Evolutionary conservation across 352 stramenopile species (phyloP).

Genomic region (Phytophthora chlamydospora): DNA sequence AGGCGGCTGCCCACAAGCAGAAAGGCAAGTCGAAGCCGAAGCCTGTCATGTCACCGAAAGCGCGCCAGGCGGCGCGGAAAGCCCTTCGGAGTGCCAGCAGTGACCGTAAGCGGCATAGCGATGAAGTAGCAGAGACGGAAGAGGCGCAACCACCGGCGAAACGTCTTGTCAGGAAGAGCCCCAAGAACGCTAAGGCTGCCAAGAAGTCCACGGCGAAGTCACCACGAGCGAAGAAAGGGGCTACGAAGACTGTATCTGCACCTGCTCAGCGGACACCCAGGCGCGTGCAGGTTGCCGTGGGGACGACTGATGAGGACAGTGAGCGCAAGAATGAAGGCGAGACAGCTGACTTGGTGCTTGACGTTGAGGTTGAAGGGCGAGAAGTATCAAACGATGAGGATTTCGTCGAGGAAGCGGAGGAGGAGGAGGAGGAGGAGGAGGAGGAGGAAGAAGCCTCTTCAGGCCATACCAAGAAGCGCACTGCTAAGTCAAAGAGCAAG

Average conservation of each 20-base stretch:
- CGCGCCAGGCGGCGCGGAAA: slow-evolving; percentile 19
- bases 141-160: slow-evolving; percentile 9
- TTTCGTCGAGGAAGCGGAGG: not conserved
- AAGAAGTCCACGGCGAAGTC: slow-evolving; percentile 22
- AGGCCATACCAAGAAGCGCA: slow-evolving; percentile 10
- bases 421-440: slow-evolving; percentile 14
- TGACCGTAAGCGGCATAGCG: slow-evolving; percentile 12
- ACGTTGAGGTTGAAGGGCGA: slow-evolving; percentile 54
- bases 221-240: slow-evolving; percentile 18
- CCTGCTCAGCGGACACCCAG: slow-evolving; percentile 19
- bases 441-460: slow-evolving; percentile 13
- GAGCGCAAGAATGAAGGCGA: slow-evolving; percentile 45
- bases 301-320: slow-evolving; percentile 55
- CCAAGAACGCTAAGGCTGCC: slow-evolving; percentile 14
- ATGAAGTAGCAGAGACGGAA: slow-evolving; percentile 11
- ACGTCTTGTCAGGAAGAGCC: slow-evolving; percentile 16
- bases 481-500: slow-evolving; percentile 15
- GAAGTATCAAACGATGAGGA: slow-evolving; percentile 19
- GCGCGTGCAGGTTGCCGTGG: slow-evolving; percentile 55
- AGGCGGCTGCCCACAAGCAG: not conserved
- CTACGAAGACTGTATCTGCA: slow-evolving; percentile 8
- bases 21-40: slow-evolving; percentile 15
- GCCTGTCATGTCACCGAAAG: slow-evolving; percentile 11
- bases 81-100: slow-evolving; percentile 10
- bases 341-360: slow-evolving; percentile 62